Evolutionary conservation across 305 asterid genomes (phyloP), one percentile per base, ranked within the genome.

Genomic region (Plantago coronopus): DNA sequence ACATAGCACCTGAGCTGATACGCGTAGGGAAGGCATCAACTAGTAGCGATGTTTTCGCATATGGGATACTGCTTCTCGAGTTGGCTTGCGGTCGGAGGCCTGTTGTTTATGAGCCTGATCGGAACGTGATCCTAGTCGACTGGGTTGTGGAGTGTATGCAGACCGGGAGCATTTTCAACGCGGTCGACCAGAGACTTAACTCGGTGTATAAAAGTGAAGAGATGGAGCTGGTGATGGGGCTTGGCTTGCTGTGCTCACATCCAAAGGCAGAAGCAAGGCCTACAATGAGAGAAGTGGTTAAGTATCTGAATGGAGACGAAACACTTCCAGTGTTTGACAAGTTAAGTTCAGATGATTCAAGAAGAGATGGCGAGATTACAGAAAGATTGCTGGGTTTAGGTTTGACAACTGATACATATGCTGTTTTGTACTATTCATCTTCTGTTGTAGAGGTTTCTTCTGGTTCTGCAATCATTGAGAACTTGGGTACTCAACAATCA

Each of bases 191-290:
- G 3, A 81, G 54, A 49, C 54, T 89, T 72, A 63, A 62, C 0
- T 29, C 64, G 0, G 38, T 0, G 10, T 86, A 77, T 51, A 70
- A 7, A 1, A 60, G 46, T 16, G 80, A 74, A 54, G 94, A 86
- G 73, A 67, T 79, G 75, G 87, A 82, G 58, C 23, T 86, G 65
- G 83, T 86, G 22, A 31, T 89, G 60, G 85, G 84, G 16, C 78
- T 88, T 12, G 96, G 95, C 5, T 81, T 88, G 40, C 58, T 88
- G 3, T 88, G 96, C 59, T 81, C 95, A 21, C 89, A 83, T 15
- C 83, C 89, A 1, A 77, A 44, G 62, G 60, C 78, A 7, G 87
- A 81, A 17, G 44, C 64, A 0, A 74, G 96, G 78, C 96, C 91
- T 9, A 72, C 47, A 2, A 79, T 88, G 91, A 85, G 81, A 17